phyloP scores from a whole-genome alignment of 148 eudicot species.

The Chenopodium album region DNA sequence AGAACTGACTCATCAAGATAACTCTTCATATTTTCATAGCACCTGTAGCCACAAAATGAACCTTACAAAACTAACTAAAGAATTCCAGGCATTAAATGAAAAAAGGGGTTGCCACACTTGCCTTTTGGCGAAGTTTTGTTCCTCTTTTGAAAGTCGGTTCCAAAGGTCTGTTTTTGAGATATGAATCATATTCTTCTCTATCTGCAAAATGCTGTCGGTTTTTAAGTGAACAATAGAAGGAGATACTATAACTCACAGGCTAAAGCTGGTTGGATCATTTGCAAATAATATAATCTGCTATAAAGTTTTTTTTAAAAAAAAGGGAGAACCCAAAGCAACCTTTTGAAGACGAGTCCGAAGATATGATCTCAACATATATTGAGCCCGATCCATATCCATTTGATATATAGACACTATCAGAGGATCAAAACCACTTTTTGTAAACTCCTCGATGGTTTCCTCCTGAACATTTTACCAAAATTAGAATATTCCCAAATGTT shows the following conservation, averaged over 20 bases:
- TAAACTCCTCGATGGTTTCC: slow-evolving; percentile 64
- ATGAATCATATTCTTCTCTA: slow-evolving; percentile 73
- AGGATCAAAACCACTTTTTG: slow-evolving; percentile 63
- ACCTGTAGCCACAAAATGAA: slow-evolving; percentile 41
- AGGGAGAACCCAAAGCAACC: slow-evolving; percentile 35
- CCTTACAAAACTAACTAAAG: slow-evolving; percentile 12
- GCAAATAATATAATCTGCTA: neutral
- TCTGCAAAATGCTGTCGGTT: slow-evolving; percentile 44
- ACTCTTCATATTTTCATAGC: slow-evolving; percentile 50
- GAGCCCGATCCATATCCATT: slow-evolving; percentile 85
- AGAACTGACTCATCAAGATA: slow-evolving; percentile 70
- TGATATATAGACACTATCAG: slow-evolving; percentile 81
- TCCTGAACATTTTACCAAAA: slow-evolving; percentile 45
- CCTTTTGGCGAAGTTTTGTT: slow-evolving; percentile 74
- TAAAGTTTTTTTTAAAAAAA: neutral
- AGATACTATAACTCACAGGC: too few relatives aligned
- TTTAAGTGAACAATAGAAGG: slow-evolving; percentile 22
- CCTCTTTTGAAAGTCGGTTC: slow-evolving; percentile 75
- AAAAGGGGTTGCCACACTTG: slow-evolving; percentile 8
- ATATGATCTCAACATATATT: slow-evolving; percentile 75
- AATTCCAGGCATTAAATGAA: neutral
- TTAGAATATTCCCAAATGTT: neutral
- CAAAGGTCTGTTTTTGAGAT: slow-evolving; percentile 70
- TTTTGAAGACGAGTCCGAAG: slow-evolving; percentile 85
- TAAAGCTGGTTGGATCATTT: neutral